Base-by-base conservation (phyloP, 345 rosid genomes). In the Arabidopsis suecica region DNA sequence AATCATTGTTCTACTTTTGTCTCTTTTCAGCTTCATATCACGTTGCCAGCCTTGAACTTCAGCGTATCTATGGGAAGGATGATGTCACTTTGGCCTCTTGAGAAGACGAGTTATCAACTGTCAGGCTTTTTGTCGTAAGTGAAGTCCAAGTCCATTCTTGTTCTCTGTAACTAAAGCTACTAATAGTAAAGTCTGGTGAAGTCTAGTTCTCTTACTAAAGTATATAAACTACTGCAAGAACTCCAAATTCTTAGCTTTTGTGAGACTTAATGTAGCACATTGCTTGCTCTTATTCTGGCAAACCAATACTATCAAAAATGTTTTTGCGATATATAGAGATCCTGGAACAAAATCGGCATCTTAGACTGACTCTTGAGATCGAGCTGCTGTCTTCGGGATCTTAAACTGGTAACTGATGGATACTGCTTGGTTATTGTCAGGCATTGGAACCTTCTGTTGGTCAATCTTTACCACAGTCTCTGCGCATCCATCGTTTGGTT, bases 21-120 rank as follows among this genome's bases (percentile, higher is more conserved):
- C 23, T 73, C 44, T 74, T 74, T 78, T 55, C 89, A 91, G 96
- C 92, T 22, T 93, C 98, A 33, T 93, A 80, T 82, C 89, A 84
- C 80, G 89, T 91, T 16, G 97, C 97, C 41, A 93, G 89, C 58
- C 89, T 89, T 3, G 97, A 91, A 81, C 94, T 93, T 68, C 91
- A 91, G 71, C 90, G 96, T 32, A 89, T 91, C 47, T 89, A 91
- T 73, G 96, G 96, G 33, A 88, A 84, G 81, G 97, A 89, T 82
- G 63, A 59, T 70, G 62, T 44, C 71, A 58, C 75, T 49, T 66
- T 78, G 57, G 64, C 73, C 41, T 72, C 78, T 78, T 78, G 69
- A 78, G 69, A 60, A 72, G 69, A 72, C 18, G 36, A 77, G 37
- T 57, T 30, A 48, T 71, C 54, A 55, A 49, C 65, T 45, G 50